These are phyloP conservation scores for Rhipidocladum racemiflorum DNA, from an alignment of 176 grass and related monocot genomes.

Conservation along the genomic window DNA sequence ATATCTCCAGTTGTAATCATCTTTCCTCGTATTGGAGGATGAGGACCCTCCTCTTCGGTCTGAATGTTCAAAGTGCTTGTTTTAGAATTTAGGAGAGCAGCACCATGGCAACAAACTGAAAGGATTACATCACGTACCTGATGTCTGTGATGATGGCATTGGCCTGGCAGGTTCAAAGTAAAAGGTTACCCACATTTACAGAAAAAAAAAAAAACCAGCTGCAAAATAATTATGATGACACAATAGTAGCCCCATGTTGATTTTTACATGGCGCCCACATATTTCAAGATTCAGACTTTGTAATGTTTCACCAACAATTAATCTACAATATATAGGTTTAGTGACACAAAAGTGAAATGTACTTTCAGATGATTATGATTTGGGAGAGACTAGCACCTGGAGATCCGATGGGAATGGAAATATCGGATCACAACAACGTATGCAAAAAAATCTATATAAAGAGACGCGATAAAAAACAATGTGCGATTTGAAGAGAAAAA, in stretches of 20 bases:
- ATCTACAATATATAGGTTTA: too few species aligned
- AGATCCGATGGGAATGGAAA: too few species aligned
- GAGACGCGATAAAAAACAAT: too few species aligned
- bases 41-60: constrained; percentile 63
- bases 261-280: too few species aligned
- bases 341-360: too few species aligned
- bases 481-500: too few species aligned
- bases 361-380: too few species aligned
- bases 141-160: constrained; percentile 52
- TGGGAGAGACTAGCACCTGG: too few species aligned
- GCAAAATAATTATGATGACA: background rate
- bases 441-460: too few species aligned
- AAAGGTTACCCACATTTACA: constrained; percentile 25
- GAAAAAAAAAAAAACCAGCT: constrained; percentile 21
- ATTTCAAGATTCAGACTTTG: too few species aligned
- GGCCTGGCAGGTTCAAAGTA: constrained; percentile 52
- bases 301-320: too few species aligned
- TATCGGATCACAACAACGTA: too few species aligned
- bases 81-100: constrained; percentile 12
- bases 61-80: constrained; percentile 27
- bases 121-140: constrained; percentile 46
- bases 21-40: constrained; percentile 53
- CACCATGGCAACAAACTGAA: background rate
- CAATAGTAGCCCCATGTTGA: background rate
- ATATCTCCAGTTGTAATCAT: constrained; percentile 90